These are phyloP conservation scores for Penicillium sp. DNA, from an alignment of 2,329 filamentous ascomycete species.

Conservation along the genomic window DNA sequence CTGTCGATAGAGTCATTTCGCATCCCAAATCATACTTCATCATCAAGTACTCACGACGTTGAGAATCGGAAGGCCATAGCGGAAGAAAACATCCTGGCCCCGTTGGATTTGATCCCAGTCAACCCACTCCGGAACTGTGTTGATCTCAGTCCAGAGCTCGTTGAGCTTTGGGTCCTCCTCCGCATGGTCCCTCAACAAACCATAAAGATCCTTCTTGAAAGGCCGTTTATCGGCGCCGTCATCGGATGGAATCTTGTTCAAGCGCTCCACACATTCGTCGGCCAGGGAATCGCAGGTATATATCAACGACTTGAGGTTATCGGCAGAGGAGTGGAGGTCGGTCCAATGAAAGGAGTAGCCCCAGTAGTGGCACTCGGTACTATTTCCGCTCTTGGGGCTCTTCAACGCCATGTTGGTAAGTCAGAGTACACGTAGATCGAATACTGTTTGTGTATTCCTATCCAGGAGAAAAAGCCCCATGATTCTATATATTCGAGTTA, in stretches of 20 bases:
- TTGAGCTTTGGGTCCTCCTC: conserved; percentile 48
- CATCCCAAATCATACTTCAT: conserved; percentile 9
- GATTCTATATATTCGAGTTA: neutral
- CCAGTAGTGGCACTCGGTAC: conserved; percentile 41
- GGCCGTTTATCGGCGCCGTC: conserved; percentile 12
- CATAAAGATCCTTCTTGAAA: conserved; percentile 53
- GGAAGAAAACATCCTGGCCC: conserved; percentile 68
- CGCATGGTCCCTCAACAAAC: conserved; percentile 52
- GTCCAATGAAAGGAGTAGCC: conserved; percentile 64
- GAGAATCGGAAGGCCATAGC: conserved; percentile 60
- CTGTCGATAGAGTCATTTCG: conserved; percentile 10
- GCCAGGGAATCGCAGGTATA: conserved; percentile 61
- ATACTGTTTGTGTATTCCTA: neutral
- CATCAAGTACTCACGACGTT: conserved; percentile 39
- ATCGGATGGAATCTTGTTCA: conserved; percentile 51
- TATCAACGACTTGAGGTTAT: conserved; percentile 53
- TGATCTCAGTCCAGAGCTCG: conserved; percentile 58
- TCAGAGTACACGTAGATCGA: neutral
- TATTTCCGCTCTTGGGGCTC: conserved; percentile 8
- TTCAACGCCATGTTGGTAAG: conserved; percentile 11
- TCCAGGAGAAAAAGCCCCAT: neutral
- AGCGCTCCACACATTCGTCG: conserved; percentile 54
- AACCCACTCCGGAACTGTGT: conserved; percentile 63
- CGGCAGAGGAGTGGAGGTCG: conserved; percentile 51
- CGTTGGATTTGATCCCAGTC: conserved; percentile 66